Evolutionary conservation across 495 filamentous ascomycete genomes (phyloP).

Genomic region (Penicillium paxilli): DNA sequence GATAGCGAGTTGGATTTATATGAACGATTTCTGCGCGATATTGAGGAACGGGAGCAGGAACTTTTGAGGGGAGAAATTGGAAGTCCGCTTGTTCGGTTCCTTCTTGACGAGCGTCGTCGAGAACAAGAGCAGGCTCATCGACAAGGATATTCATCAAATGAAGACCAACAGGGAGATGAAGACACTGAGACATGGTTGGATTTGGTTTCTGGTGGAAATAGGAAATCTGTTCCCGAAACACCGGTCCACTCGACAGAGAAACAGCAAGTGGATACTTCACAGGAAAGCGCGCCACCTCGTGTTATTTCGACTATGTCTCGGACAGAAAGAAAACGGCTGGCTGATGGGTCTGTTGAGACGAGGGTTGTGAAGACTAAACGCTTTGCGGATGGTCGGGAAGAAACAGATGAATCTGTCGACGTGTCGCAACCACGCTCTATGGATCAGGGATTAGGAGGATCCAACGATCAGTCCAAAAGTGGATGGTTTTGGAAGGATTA

Average conservation of each 20-base stretch:
- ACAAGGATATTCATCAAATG: not conserved
- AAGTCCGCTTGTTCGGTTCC: conserved; percentile 37
- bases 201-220: conserved; percentile 31
- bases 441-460: conserved; percentile 7
- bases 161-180: conserved; percentile 16
- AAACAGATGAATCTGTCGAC: conserved; percentile 50
- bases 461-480: conserved; percentile 18
- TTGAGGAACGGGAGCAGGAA: conserved; percentile 35
- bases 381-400: conserved; percentile 64
- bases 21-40: conserved; percentile 43
- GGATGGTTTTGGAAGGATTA: conserved; percentile 48
- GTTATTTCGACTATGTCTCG: conserved; percentile 59
- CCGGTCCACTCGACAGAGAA: conserved; percentile 1
- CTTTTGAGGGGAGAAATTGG: conserved; percentile 21
- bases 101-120: conserved; percentile 32
- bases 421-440: conserved; percentile 21
- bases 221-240: conserved; percentile 29
- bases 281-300: conserved; percentile 15
- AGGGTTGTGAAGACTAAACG: conserved; percentile 59
- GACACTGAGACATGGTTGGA: conserved; percentile 34
- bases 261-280: conserved; percentile 1
- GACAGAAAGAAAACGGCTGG: conserved; percentile 51
- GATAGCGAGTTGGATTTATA: conserved; percentile 48
- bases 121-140: conserved; percentile 13
- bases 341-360: conserved; percentile 63